A percentile compares a stretch with the other conserved stretches of the same genome.
phyloP scores from a whole-genome alignment of 805 yeast genomes.

The Ogataea corticis region DNA sequence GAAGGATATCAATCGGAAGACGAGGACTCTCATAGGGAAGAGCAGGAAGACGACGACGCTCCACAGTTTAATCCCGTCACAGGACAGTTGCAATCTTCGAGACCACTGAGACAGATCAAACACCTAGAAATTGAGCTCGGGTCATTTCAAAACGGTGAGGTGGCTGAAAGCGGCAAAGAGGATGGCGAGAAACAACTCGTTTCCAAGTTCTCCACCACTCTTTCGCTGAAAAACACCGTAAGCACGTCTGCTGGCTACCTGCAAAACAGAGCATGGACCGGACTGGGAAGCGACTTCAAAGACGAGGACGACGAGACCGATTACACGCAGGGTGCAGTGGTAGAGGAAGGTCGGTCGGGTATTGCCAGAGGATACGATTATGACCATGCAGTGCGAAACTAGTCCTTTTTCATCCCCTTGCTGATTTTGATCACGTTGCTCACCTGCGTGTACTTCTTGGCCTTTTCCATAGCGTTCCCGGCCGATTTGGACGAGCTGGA shows the following conservation, averaged over 20 bases:
- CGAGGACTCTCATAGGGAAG: conserved; percentile 20
- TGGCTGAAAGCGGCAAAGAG: conserved; percentile 19
- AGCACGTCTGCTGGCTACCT: conserved; percentile 84
- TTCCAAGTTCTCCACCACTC: conserved; percentile 54
- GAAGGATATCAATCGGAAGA: conserved; percentile 36
- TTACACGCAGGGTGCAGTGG: conserved; percentile 64
- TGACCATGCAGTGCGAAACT: conserved; percentile 29
- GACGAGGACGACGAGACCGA: conserved; percentile 40
- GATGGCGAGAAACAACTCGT: conserved; percentile 42
- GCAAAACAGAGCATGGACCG: conserved; percentile 79
- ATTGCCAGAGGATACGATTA: conserved; percentile 83
- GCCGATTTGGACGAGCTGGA: conserved; percentile 7
- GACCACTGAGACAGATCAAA: conserved; percentile 69
- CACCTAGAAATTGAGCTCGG: conserved; percentile 63
- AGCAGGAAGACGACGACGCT: conserved; percentile 47
- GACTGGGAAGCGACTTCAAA: conserved; percentile 81
- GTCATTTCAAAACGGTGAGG: conserved; percentile 20
- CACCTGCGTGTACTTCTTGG: conserved; percentile 20
- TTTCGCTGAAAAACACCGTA: conserved; percentile 72
- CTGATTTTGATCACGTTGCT: conserved; percentile 22
- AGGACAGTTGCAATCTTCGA: conserved; percentile 68
- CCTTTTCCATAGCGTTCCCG: conserved; percentile 6
- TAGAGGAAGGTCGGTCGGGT: conserved; percentile 84
- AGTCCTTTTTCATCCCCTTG: conserved; percentile 34
- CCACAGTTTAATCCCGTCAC: conserved; percentile 91